A percentile compares a stretch with the other conserved stretches of the same genome.
phyloP scores from a whole-genome alignment of 2,329 filamentous ascomycete genomes.

The Stemphylium lycopersici region DNA sequence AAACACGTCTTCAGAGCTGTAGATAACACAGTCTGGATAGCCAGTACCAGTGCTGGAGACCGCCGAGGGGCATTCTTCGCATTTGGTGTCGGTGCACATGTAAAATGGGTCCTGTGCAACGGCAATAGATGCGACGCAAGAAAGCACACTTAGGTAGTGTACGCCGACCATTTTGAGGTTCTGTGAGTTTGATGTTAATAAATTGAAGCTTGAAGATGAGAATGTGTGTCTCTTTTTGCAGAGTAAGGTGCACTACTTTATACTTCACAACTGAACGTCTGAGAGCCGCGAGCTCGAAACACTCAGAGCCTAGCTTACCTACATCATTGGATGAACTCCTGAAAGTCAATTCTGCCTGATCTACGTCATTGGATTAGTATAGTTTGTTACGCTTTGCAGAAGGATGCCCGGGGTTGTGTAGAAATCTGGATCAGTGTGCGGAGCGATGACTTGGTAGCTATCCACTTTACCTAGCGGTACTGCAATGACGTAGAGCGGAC shows the following conservation, averaged over 20 bases:
- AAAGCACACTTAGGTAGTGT: background rate
- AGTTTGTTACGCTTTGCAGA: background rate
- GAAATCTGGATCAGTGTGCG: too few species aligned
- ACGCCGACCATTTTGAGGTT: background rate
- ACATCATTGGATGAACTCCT: background rate
- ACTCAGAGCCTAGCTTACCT: background rate
- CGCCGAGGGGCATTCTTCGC: background rate
- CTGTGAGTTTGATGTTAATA: background rate
- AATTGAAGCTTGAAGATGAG: background rate
- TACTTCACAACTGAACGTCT: background rate
- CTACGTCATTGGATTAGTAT: background rate
- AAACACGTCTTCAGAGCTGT: background rate
- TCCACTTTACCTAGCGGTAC: too few species aligned
- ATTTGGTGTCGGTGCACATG: background rate
- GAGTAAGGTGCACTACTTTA: background rate
- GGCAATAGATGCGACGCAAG: background rate
- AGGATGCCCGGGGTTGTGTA: background rate
- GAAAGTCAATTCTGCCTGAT: background rate
- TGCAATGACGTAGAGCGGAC: too few species aligned
- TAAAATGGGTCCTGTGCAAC: background rate
- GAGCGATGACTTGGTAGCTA: too few species aligned
- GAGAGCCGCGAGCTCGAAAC: background rate
- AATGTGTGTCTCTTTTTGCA: background rate
- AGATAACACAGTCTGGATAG: background rate
- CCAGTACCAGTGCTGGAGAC: background rate